Percentiles rank a stretch among this genome's conserved stretches.
These are phyloP conservation scores for Podosphaera xanthii DNA, from an alignment of 2,329 filamentous ascomycete species.

Conservation along the genomic window DNA sequence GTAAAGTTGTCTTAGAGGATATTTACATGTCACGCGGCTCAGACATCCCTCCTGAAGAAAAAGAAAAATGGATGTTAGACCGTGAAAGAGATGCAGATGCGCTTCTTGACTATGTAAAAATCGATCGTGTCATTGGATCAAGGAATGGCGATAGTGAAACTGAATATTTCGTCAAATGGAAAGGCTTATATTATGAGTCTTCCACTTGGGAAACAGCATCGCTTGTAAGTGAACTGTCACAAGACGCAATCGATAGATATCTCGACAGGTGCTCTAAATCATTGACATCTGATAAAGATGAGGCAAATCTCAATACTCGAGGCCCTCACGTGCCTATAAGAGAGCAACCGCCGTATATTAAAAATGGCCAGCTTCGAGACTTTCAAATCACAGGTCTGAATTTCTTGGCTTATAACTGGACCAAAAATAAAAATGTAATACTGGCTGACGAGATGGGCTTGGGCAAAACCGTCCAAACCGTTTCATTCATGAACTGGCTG, in stretches of 20 bases:
- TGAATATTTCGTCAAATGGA: slow-evolving; percentile 95
- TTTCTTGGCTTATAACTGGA: slow-evolving; percentile 93
- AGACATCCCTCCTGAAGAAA: slow-evolving; percentile 60
- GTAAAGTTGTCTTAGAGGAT: slow-evolving; percentile 60
- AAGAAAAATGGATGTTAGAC: slow-evolving; percentile 87
- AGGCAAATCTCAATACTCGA: slow-evolving; percentile 54
- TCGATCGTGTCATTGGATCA: slow-evolving; percentile 76
- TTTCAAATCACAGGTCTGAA: slow-evolving; percentile 91
- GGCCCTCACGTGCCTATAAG: slow-evolving; percentile 47
- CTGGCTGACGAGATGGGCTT: slow-evolving; percentile 97
- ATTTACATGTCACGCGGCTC: slow-evolving; percentile 52
- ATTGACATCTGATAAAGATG: slow-evolving; percentile 56
- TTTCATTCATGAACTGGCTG: slow-evolving; percentile 92
- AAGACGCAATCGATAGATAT: slow-evolving; percentile 79
- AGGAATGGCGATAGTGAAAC: slow-evolving; percentile 57
- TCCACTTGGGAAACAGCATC: slow-evolving; percentile 80
- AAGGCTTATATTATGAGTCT: slow-evolving; percentile 74
- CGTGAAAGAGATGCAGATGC: slow-evolving; percentile 77
- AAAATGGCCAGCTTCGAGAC: slow-evolving; percentile 62
- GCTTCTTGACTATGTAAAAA: slow-evolving; percentile 70
- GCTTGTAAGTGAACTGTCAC: slow-evolving; percentile 55
- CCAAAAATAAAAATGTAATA: slow-evolving; percentile 81
- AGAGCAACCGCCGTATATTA: slow-evolving; percentile 68
- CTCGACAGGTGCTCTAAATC: slow-evolving; percentile 62
- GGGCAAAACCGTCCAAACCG: slow-evolving; percentile 93